phyloP scores from a whole-genome alignment of 805 yeast species.

The Tetrapisispora namnaoensis region DNA sequence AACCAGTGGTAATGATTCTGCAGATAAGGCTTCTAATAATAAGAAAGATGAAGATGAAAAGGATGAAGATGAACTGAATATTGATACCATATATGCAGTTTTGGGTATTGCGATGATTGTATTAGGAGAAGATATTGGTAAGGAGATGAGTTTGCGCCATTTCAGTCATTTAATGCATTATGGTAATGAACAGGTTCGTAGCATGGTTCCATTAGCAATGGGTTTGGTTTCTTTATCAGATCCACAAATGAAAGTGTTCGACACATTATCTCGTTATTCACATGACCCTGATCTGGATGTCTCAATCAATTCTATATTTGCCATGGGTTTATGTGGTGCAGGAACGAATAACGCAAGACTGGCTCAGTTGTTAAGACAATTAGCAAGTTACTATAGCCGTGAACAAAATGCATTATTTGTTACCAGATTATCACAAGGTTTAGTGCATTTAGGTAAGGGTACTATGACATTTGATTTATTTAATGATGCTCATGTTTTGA shows the following conservation, averaged over 20 bases:
- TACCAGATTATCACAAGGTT: constrained; percentile 91
- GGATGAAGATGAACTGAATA: constrained; percentile 27
- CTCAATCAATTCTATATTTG: constrained; percentile 86
- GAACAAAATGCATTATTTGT: constrained; percentile 85
- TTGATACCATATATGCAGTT: constrained; percentile 69
- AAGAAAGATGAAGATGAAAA: constrained; percentile 20
- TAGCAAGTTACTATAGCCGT: constrained; percentile 85
- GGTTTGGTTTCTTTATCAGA: constrained; percentile 87
- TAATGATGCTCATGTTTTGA: constrained; percentile 77
- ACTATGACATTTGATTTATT: constrained; percentile 83
- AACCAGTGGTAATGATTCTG: constrained; percentile 27
- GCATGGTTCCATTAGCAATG: constrained; percentile 98
- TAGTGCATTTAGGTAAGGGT: constrained; percentile 93
- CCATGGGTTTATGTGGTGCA: constrained; percentile 97
- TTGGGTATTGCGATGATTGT: constrained; percentile 90
- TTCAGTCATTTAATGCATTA: constrained; percentile 97
- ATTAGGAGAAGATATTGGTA: constrained; percentile 97
- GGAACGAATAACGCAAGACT: constrained; percentile 98
- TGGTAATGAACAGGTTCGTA: constrained; percentile 81
- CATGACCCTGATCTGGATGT: constrained; percentile 93
- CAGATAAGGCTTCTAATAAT: constrained; percentile 22
- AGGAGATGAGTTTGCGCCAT: constrained; percentile 94
- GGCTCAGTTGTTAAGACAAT: constrained; percentile 89
- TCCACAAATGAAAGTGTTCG: constrained; percentile 95
- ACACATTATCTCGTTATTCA: constrained; percentile 88